Conservation (phyloP, 768 basidiomycete species). For the Boletus tomentosulus region DNA sequence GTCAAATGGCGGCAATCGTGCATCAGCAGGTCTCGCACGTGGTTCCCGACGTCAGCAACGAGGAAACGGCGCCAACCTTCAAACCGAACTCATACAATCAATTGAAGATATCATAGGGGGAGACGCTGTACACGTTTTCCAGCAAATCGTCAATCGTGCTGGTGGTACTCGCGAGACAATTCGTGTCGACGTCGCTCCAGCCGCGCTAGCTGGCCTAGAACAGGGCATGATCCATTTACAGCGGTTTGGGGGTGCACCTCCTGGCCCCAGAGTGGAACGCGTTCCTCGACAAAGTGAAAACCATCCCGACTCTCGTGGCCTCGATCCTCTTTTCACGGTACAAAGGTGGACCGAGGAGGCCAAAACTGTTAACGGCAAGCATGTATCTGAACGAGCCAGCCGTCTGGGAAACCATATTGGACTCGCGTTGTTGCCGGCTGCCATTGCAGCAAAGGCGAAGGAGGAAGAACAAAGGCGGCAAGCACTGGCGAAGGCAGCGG, state of each 20-base stretch:
- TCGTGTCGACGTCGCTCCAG: slow-evolving; percentile 71
- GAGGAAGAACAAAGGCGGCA: slow-evolving; percentile 37
- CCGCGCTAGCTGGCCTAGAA: slow-evolving; percentile 57
- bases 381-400: slow-evolving; percentile 59
- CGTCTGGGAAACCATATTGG: slow-evolving; percentile 70
- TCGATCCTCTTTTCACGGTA: slow-evolving; percentile 75
- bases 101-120: slow-evolving; percentile 80
- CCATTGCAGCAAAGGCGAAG: slow-evolving; percentile 52
- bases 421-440: slow-evolving; percentile 75
- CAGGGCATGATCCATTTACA: slow-evolving; percentile 48
- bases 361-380: slow-evolving; percentile 74
- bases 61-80: slow-evolving; percentile 42
- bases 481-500: slow-evolving; percentile 55
- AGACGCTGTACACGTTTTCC: slow-evolving; percentile 78
- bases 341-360: slow-evolving; percentile 90
- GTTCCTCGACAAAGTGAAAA: slow-evolving; percentile 43
- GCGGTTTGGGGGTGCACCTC: slow-evolving; percentile 43
- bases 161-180: slow-evolving; percentile 61
- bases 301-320: slow-evolving; percentile 43
- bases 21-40: slow-evolving; percentile 43
- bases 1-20: slow-evolving; percentile 42
- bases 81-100: slow-evolving; percentile 63
- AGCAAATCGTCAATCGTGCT: slow-evolving; percentile 70
- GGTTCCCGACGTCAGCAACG: slow-evolving; percentile 54
- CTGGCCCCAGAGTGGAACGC: slow-evolving; percentile 62